Conservation (phyloP, 805 yeast genomes). For the Kodamaea laetipori region DNA sequence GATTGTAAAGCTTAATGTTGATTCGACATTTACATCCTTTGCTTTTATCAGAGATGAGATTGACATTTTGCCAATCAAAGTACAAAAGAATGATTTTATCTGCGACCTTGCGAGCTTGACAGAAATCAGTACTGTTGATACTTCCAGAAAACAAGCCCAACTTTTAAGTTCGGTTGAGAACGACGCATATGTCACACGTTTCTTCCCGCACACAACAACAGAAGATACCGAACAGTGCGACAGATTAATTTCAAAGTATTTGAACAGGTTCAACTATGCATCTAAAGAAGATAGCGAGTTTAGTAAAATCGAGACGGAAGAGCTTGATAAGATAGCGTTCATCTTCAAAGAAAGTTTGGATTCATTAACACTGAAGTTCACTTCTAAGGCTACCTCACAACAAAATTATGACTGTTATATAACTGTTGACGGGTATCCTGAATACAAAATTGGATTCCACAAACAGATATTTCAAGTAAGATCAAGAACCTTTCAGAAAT, state of each 20-base stretch:
- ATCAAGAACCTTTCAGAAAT: slow-evolving; percentile 27
- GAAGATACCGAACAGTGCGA: background rate
- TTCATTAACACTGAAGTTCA: background rate
- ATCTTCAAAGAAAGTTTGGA: background rate
- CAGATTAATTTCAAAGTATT: slow-evolving; percentile 3
- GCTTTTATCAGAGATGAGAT: slow-evolving; percentile 66
- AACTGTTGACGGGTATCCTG: slow-evolving; percentile 24
- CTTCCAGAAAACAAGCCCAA: slow-evolving; percentile 44
- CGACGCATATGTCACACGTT: slow-evolving; percentile 33
- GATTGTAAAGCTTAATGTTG: slow-evolving; percentile 65
- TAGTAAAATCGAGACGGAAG: slow-evolving; percentile 1
- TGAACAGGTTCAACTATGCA: slow-evolving; percentile 4
- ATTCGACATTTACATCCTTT: slow-evolving; percentile 64
- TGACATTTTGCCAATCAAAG: slow-evolving; percentile 56
- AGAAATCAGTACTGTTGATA: slow-evolving; percentile 40
- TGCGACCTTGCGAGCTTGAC: slow-evolving; percentile 58
- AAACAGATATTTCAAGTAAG: slow-evolving; percentile 33
- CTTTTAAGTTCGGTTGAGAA: slow-evolving; percentile 34
- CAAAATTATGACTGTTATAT: slow-evolving; percentile 38
- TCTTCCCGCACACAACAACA: slow-evolving; percentile 14
- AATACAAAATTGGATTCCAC: slow-evolving; percentile 37
- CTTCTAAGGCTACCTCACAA: background rate
- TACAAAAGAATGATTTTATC: slow-evolving; percentile 48
- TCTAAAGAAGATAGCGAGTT: background rate
- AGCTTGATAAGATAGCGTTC: background rate